Evolutionary conservation across 2,329 filamentous ascomycete genomes (phyloP).

Genomic region (Colletotrichum sp.): DNA sequence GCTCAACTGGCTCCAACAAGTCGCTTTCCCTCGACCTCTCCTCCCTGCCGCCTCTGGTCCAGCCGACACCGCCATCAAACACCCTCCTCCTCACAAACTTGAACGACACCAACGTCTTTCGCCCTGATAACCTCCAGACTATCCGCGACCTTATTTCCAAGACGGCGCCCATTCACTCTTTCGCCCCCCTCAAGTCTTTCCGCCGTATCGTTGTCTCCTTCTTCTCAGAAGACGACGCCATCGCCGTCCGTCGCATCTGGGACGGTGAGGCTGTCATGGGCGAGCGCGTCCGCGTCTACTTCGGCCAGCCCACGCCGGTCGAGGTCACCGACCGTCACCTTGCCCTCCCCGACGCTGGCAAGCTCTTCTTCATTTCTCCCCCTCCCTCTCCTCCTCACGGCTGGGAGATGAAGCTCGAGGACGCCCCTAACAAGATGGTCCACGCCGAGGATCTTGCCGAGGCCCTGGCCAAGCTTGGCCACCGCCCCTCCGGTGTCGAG

Average conservation of each 20-base stretch:
- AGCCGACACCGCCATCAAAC: conserved; percentile 80
- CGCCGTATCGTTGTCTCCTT: conserved; percentile 83
- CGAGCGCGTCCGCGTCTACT: conserved; percentile 71
- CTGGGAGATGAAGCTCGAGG: conserved; percentile 72
- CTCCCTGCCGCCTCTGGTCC: conserved; percentile 69
- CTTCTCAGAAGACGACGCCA: conserved; percentile 71
- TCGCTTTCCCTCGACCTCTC: conserved; percentile 76
- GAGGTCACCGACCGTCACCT: conserved; percentile 61
- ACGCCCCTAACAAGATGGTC: conserved; percentile 72
- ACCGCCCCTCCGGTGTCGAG: conserved; percentile 37
- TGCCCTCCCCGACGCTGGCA: conserved; percentile 70
- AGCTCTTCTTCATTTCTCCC: conserved; percentile 76
- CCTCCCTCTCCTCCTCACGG: conserved; percentile 71
- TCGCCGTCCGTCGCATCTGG: conserved; percentile 73
- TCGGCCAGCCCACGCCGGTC: conserved; percentile 66
- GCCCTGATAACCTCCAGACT: conserved; percentile 72
- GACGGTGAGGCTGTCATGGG: conserved; percentile 78
- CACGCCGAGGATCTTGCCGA: conserved; percentile 73
- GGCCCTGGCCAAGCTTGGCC: conserved; percentile 66
- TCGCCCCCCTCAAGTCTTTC: conserved; percentile 83
- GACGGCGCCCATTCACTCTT: conserved; percentile 76
- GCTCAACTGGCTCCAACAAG: conserved; percentile 48
- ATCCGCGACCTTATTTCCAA: conserved; percentile 74
- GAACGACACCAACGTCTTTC: conserved; percentile 74
- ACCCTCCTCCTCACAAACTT: conserved; percentile 87